These are phyloP conservation scores for Cladosporium phlei DNA, from an alignment of 2,329 filamentous ascomycete species.

Conservation along the genomic window DNA sequence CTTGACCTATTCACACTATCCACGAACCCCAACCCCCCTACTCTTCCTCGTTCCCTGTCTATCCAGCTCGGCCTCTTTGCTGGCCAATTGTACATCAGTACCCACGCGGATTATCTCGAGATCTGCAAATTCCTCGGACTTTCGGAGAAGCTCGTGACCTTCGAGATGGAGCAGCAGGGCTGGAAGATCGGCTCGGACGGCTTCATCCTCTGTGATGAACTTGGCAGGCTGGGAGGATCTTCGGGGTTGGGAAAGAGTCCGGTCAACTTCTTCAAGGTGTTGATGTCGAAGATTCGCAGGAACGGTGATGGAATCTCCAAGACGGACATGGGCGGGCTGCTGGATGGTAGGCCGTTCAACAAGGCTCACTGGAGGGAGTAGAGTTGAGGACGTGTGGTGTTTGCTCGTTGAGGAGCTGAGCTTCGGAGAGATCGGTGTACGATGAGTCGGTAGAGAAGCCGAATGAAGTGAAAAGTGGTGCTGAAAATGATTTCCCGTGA, in stretches of 20 bases:
- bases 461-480: too few species aligned
- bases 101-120: constrained; percentile 50
- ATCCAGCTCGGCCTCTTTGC: constrained; percentile 61
- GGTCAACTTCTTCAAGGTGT: constrained; percentile 21
- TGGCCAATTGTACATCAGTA: constrained; percentile 60
- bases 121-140: constrained; percentile 53
- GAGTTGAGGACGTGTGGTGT: too few species aligned
- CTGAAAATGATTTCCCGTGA: too few species aligned
- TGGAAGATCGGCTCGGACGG: constrained; percentile 21
- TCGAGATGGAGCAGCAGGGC: constrained; percentile 11
- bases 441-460: too few species aligned
- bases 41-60: constrained; percentile 29
- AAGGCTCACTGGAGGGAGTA: neutral
- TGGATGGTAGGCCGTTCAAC: constrained; percentile 20
- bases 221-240: constrained; percentile 16
- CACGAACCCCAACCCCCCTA: constrained; percentile 7
- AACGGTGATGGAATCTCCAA: constrained; percentile 23
- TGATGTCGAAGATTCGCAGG: constrained; percentile 21
- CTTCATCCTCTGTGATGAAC: constrained; percentile 19
- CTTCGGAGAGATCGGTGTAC: too few species aligned
- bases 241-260: constrained; percentile 21
- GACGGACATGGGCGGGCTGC: constrained; percentile 26
- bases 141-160: constrained; percentile 4
- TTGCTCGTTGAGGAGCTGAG: too few species aligned
- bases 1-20: constrained; percentile 45